Evolutionary conservation across 116 monocot species (phyloP), one percentile per base, ranked within the genome.

Genomic region (Iris pallida): DNA sequence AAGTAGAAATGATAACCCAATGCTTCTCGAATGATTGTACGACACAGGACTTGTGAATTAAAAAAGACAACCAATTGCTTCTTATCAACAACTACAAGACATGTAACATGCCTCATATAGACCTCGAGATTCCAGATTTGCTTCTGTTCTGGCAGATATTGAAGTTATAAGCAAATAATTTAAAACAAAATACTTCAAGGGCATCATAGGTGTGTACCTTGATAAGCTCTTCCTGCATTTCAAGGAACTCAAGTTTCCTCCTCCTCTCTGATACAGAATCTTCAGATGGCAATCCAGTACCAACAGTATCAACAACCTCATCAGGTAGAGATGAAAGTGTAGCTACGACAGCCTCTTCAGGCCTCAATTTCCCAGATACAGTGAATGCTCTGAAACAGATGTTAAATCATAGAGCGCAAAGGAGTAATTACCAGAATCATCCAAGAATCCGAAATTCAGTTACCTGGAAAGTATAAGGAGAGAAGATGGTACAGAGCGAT

Each of bases 221-320:
- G 73, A 98, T 98, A 73, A 98, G 97, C 80, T 98, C 88, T 82
- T 98, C 97, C 70, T 98, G 97, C 93, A 93, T 90, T 78, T 98
- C 88, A 71, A 98, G 90, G 90, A 85, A 93, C 67, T 98, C 93
- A 45, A 98, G 68, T 59, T 93, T 98, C 71, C 90, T 87, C 70
- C 77, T 85, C 78, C 90, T 98, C 64, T 98, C 97, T 57, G 97
- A 92, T 51, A 98, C 85, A 71, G 97, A 90, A 88, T 97, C 97
- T 80, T 97, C 97, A 71, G 93, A 98, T 49, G 97, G 97, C 63
- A 98, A 77, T 55, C 52, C 97, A 62, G 85, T 90, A 64, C 97
- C 87, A 70, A 98, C 90, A 48, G 93, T 98, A 73, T 98, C 97
- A 10, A 98, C 93, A 70, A 98, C 97, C 79, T 98, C 93, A 75